Evolutionary conservation across 768 basidiomycete species (phyloP).

Genomic region (Chlorophyllum brunneum): DNA sequence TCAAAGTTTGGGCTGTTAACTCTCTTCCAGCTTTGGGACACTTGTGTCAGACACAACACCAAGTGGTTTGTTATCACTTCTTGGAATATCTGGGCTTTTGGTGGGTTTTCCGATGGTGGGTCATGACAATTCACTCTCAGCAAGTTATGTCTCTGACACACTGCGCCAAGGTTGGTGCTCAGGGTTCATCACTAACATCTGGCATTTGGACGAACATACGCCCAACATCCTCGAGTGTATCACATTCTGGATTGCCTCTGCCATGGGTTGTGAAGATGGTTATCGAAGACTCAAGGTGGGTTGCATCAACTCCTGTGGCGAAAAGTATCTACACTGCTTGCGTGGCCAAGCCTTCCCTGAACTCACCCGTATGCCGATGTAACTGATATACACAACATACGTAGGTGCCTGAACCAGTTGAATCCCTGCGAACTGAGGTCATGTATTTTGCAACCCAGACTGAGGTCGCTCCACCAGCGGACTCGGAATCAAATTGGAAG

Average conservation of each 20-base stretch:
- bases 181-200: slow-evolving; percentile 47
- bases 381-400: slow-evolving; percentile 16
- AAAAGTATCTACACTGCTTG: too few species aligned
- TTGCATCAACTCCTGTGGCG: slow-evolving; percentile 13
- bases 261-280: slow-evolving; percentile 36
- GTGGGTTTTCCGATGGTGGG: slow-evolving; percentile 53
- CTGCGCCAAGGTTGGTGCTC: slow-evolving; percentile 43
- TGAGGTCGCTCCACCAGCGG: slow-evolving; percentile 23
- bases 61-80: slow-evolving; percentile 59
- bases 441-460: slow-evolving; percentile 21
- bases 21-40: slow-evolving; percentile 47
- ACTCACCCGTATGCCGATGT: slow-evolving; percentile 18
- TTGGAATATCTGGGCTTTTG: slow-evolving; percentile 60
- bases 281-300: slow-evolving; percentile 37
- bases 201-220: slow-evolving; percentile 30
- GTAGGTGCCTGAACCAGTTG: slow-evolving; percentile 42
- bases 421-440: slow-evolving; percentile 23
- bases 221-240: slow-evolving; percentile 52
- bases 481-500: slow-evolving; percentile 42
- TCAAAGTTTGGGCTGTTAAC: background rate
- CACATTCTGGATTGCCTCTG: slow-evolving; percentile 53
- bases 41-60: slow-evolving; percentile 42
- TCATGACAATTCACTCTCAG: background rate
- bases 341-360: too few species aligned
- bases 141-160: background rate